Evolutionary conservation across 75 land plant species (phyloP), one percentile per base, ranked within the genome.

Genomic region (Pinus albicaulis): DNA sequence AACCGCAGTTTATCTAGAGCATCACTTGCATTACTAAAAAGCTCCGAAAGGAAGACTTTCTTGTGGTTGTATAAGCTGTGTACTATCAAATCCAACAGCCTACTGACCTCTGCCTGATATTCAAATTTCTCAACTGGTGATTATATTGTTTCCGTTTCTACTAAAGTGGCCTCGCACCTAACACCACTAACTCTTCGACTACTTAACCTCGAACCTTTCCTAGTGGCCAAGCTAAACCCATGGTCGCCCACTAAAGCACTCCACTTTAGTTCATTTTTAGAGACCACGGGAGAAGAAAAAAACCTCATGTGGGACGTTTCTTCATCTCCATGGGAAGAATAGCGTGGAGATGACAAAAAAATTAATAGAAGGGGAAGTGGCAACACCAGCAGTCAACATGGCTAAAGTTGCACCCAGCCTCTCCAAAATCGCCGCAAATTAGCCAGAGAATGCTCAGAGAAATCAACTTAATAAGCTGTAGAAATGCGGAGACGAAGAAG

Each of bases 61-160:
- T 34, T 34, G 36, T 34, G 36, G 36, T 34, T 96, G 82, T 96
- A 96, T 25, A 96, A 77, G 79, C 99, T 96, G 78, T 96, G 91
- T 23, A 96, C 99, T 34, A 96, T 96, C 76, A 96, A 86, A 68
- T 96, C 93, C 90, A 96, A 15, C 38, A 96, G 76, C 7, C 95
- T 81, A 80, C 97, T 96, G 17, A 96, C 99, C 53, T 48, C 53
- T 10, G 53, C 53, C 53, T 48, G 53, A 48, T 48, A 48, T 48
- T 48, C 53, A 48, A 48, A 48, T 10, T 48, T 48, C 53, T 48
- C 53, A 48, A 2, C 53, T 48, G 53, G 53, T 10, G 53, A 48
- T 48, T 48, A 12, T 48, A 48, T 12, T 48, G 53, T 48, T 48
- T 48, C 53, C 53, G 10, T 48, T 48, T 48, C 53, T 2, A 12